Evolutionary conservation across 2,329 filamentous ascomycete genomes (phyloP).

Genomic region (Knoxdaviesia proteae): DNA sequence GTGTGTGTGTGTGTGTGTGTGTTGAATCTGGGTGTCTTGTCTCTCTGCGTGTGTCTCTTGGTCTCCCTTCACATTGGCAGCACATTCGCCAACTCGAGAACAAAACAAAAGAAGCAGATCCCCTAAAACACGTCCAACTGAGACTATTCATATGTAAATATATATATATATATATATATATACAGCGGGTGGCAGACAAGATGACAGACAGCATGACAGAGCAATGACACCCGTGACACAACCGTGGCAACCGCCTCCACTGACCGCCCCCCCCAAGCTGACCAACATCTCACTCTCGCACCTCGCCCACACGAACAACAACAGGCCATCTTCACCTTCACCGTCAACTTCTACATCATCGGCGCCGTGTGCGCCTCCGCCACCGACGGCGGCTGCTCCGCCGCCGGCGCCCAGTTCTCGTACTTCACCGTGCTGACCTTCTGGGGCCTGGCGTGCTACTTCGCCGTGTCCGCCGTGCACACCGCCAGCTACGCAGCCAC

Average conservation of each 20-base stretch:
- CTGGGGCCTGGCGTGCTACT: conserved; percentile 71
- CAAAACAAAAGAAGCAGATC: too few species aligned
- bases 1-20: too few species aligned
- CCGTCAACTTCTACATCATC: conserved; percentile 47
- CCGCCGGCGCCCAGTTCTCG: conserved; percentile 41
- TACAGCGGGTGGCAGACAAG: not conserved
- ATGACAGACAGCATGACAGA: not conserved
- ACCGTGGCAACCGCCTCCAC: too few species aligned
- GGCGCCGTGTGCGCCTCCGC: conserved; percentile 39
- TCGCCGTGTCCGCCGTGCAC: conserved; percentile 44
- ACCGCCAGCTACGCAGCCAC: conserved; percentile 42
- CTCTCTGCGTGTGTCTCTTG: too few species aligned
- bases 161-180: too few species aligned
- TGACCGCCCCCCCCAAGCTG: not conserved
- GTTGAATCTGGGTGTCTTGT: too few species aligned
- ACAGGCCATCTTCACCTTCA: conserved; percentile 46
- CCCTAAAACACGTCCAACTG: too few species aligned
- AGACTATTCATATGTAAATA: too few species aligned
- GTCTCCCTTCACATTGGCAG: too few species aligned
- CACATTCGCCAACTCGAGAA: too few species aligned
- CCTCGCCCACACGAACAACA: too few species aligned
- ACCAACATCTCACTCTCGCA: not conserved
- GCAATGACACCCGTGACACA: not conserved
- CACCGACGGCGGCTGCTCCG: conserved; percentile 18
- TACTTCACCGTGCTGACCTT: conserved; percentile 70